Conservation (phyloP, 148 eudicot genomes). For the Simmondsia chinensis region DNA sequence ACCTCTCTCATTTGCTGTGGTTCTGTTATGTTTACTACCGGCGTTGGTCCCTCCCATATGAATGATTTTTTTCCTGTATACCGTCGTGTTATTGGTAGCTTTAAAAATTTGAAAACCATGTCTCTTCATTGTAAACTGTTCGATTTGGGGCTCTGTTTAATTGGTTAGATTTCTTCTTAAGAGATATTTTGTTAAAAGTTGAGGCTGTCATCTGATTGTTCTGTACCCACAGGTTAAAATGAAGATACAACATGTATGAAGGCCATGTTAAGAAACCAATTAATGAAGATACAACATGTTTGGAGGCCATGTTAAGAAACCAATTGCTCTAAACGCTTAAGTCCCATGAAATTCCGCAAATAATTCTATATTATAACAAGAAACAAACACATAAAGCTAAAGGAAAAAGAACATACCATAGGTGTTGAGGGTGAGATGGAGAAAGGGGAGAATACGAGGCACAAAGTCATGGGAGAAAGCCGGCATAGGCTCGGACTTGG, state of each 20-base stretch:
- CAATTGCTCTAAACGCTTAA: neutral
- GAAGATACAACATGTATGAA: no score
- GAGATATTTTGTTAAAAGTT: no score
- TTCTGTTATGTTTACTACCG: slow-evolving; percentile 17
- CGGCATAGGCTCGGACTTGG: slow-evolving; percentile 6
- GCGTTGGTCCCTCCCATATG: slow-evolving; percentile 23
- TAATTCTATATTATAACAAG: no score
- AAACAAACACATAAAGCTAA: slow-evolving; percentile 9
- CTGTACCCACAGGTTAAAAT: no score
- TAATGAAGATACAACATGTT: neutral
- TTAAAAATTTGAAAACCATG: no score
- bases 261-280: neutral
- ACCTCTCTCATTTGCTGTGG: slow-evolving; percentile 23
- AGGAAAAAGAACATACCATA: slow-evolving; percentile 11
- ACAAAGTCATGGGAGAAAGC: slow-evolving; percentile 2
- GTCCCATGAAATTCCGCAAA: no score
- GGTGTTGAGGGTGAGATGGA: slow-evolving; percentile 4
- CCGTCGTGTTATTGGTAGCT: no score
- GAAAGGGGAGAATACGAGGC: slow-evolving; percentile 7
- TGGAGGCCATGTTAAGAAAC: slow-evolving; percentile 5
- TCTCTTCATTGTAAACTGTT: no score
- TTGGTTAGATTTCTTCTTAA: no score
- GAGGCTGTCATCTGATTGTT: no score
- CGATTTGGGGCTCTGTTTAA: no score
- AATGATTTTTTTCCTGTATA: slow-evolving; percentile 16